A percentile compares a stretch with the other conserved stretches of the same genome.
phyloP scores from a whole-genome alignment of 2,329 filamentous ascomycete species.

The Colletotrichum tabaci region DNA sequence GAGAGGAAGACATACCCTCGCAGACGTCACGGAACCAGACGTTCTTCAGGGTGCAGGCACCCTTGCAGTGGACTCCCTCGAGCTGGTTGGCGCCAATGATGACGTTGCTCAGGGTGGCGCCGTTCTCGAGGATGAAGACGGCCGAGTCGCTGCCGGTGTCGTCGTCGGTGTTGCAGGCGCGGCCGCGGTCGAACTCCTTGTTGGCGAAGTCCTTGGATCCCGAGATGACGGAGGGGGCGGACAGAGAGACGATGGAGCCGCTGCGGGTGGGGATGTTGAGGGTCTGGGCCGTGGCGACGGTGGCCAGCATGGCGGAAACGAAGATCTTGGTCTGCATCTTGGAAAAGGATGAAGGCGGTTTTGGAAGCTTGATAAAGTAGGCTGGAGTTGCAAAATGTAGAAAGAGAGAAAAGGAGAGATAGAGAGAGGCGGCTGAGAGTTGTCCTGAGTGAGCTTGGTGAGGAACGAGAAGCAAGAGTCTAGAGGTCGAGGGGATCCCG shows the following conservation, averaged over 20 bases:
- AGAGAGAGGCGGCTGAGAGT: not conserved
- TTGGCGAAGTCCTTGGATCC: slow-evolving; percentile 44
- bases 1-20: slow-evolving; percentile 47
- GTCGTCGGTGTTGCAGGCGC: slow-evolving; percentile 42
- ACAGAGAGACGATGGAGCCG: slow-evolving; percentile 44
- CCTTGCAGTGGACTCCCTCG: slow-evolving; percentile 67
- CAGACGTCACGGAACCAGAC: slow-evolving; percentile 59
- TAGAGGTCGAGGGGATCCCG: not conserved
- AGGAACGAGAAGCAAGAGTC: not conserved
- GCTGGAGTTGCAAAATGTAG: not conserved
- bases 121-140: slow-evolving; percentile 67
- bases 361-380: not conserved
- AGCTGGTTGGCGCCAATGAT: slow-evolving; percentile 67
- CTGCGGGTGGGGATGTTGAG: slow-evolving; percentile 46
- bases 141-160: slow-evolving; percentile 50
- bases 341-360: not conserved
- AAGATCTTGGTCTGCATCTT: slow-evolving; percentile 38
- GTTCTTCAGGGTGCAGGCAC: slow-evolving; percentile 57
- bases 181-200: slow-evolving; percentile 45
- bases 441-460: slow-evolving; percentile 26
- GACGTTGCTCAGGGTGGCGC: slow-evolving; percentile 66
- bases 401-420: too few species aligned
- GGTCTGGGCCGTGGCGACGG: slow-evolving; percentile 43
- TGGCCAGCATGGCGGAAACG: slow-evolving; percentile 34
- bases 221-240: slow-evolving; percentile 42